Base-by-base conservation (phyloP, 441 rosid genomes). In the Breynia disticha region DNA sequence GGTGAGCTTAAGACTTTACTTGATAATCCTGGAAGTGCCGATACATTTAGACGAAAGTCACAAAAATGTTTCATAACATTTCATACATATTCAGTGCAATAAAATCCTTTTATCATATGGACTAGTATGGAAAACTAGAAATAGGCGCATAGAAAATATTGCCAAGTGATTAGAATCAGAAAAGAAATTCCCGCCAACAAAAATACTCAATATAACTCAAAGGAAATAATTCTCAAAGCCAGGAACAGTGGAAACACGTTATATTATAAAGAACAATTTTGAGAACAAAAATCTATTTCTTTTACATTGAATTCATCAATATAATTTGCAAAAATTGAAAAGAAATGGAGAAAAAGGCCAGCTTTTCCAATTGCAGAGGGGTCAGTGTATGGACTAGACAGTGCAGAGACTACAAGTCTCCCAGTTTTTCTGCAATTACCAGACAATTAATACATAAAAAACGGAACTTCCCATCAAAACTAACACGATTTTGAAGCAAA, bases 11-110 rank as follows among this genome's bases (percentile, higher is more conserved):
- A 18, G 64, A 54, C 53, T 62, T 46, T 73, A 68, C 82, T 75
- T 13, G 83, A 78, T 57, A 79, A 64, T 64, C 87, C 95, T 89
- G 82, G 55, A 41, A 0, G 13, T 0, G 44, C 13, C 13, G 3
- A 41, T 41, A 41, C 13, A 11, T 41, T 41, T 11, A 41, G 15
- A 41, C n/a, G 44, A 41, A 41, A 3, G 44, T 41, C 3, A 41
- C 44, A 41, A 28, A 0, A 28, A 28, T 28, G 35, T 4, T 28
- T 28, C 35, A 3, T 5, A 28, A 15, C 44, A 41, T 9, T 39
- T n/a, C n/a, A 41, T 11, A 41, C 44, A 41, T 41, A 28, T 41
- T 15, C 44, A 15, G 10, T 11, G 3, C 44, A 41, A 41, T 41
- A 15, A 11, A 41, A 41, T 41, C 44, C 10, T 0, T 9, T 19